These are phyloP conservation scores for Panaeolus cyanescens DNA, from an alignment of 768 basidiomycete species.

Conservation along the genomic window DNA sequence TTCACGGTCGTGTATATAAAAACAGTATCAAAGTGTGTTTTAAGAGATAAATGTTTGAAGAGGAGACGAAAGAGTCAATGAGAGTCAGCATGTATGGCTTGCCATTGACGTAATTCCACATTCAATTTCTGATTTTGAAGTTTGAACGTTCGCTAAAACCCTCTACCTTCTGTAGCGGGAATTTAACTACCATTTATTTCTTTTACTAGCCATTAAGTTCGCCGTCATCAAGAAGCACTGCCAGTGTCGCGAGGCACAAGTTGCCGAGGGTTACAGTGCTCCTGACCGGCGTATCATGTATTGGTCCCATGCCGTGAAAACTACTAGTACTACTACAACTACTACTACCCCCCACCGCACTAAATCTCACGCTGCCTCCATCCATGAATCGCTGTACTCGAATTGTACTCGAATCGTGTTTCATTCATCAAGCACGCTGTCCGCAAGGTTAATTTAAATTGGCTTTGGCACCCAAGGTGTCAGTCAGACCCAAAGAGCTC, in stretches of 20 bases:
- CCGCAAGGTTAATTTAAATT: slow-evolving; percentile 83
- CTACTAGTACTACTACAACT: no score
- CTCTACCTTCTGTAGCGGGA: no score
- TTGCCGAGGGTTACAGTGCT: slow-evolving; percentile 41
- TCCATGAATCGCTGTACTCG: slow-evolving; percentile 94
- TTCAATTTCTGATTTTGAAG: no score
- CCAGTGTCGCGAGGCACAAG: slow-evolving; percentile 59
- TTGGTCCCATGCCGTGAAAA: no score
- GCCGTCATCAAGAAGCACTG: slow-evolving; percentile 88
- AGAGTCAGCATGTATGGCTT: no score
- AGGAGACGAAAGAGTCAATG: no score
- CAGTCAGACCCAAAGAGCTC: slow-evolving; percentile 83
- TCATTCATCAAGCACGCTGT: slow-evolving; percentile 89
- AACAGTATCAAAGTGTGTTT: no score
- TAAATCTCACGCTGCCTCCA: slow-evolving; percentile 84
- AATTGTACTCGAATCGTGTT: slow-evolving; percentile 93
- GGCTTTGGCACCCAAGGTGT: slow-evolving; percentile 82
- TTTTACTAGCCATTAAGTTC: slow-evolving; percentile 94
- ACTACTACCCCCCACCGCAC: slow-evolving; percentile 87
- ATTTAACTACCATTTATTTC: no score
- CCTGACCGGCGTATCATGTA: slow-evolving; percentile 57
- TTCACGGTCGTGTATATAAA: no score
- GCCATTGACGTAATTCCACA: no score
- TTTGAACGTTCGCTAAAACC: no score
- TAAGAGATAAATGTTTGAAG: no score